Evolutionary conservation across 805 yeast genomes (phyloP), one percentile per base, ranked within the genome.

Genomic region (Yarrowia sp.): DNA sequence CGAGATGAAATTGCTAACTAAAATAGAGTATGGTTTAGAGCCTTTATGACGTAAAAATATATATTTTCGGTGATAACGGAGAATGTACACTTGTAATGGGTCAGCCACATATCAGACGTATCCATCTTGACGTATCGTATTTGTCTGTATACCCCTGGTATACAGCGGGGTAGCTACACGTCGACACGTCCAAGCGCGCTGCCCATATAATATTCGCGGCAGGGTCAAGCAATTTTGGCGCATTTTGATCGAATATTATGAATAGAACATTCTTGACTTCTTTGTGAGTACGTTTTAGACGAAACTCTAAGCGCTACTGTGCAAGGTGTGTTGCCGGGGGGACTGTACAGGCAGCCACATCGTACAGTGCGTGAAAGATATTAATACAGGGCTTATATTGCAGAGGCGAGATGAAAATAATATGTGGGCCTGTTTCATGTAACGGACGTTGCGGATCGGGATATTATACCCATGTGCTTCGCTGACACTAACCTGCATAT

Each of bases 1-100:
- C 68, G 77, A 22, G 69, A 73, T 39, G 78, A 75, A 32, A 73
- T 76, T 44, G 70, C 72, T n/a, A 70, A 70, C 14, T 74, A 66
- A 42, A 35, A 48, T 4, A 8, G 39, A 11, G 8, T 6, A 22
- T 22, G 28, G 5, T 22, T 22, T 22, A 22, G 7, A 35, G n/a
- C 28, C 17, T 11, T 32, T 17, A 13, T 47, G 39, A 47, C 53
- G 38, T 47, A 47, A 47, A 32, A 32, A 10, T 15, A 10, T 15
- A 33, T 47, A 32, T 31, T 47, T 32, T 11, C 39, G 39, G 53
- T 47, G 53, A 15, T 47, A 45, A 9, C n/a, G n/a, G n/a, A 22
- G 28, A 22, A 22, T 22, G 28, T 22, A 22, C n/a, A n/a, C n/a
- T n/a, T n/a, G n/a, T n/a, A n/a, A n/a, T n/a, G n/a, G n/a, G n/a